Percentiles rank a stretch among this genome's conserved stretches.
These are phyloP conservation scores for Castanea crenata DNA, from an alignment of 306 rosid genomes.

Conservation along the genomic window DNA sequence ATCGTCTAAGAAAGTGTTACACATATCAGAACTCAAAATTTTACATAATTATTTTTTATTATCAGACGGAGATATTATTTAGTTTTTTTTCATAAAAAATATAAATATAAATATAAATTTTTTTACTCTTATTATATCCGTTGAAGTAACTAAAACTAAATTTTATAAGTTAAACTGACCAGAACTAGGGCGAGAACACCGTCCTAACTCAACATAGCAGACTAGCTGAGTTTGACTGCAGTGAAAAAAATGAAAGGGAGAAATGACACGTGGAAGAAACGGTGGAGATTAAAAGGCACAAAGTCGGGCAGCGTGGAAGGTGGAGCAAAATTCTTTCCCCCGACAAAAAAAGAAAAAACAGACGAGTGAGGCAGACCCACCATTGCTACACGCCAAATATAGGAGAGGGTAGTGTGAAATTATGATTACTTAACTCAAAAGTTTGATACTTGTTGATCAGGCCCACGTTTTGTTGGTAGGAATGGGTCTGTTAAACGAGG, in stretches of 20 bases:
- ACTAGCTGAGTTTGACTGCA: conserved; percentile 28
- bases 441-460: too few relatives aligned
- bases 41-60: too few relatives aligned
- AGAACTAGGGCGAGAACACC: too few relatives aligned
- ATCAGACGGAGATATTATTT: too few relatives aligned
- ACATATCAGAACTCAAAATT: conserved; percentile 16
- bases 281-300: not conserved
- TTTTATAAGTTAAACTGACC: too few relatives aligned
- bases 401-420: not conserved
- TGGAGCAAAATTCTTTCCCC: not conserved
- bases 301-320: not conserved
- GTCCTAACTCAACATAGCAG: not conserved
- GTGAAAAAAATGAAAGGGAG: not conserved
- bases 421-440: too few relatives aligned
- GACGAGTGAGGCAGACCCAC: not conserved
- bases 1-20: not conserved
- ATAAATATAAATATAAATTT: too few relatives aligned
- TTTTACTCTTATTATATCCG: too few relatives aligned
- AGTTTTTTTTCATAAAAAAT: too few relatives aligned
- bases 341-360: not conserved
- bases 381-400: conserved; percentile 9
- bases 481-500: too few relatives aligned
- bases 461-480: too few relatives aligned
- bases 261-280: conserved; percentile 3
- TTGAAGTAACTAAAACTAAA: too few relatives aligned